Evolutionary conservation across 192 early-diverging fungal genomes (phyloP).

Genomic region (Fimicolochytrium jonesii): DNA sequence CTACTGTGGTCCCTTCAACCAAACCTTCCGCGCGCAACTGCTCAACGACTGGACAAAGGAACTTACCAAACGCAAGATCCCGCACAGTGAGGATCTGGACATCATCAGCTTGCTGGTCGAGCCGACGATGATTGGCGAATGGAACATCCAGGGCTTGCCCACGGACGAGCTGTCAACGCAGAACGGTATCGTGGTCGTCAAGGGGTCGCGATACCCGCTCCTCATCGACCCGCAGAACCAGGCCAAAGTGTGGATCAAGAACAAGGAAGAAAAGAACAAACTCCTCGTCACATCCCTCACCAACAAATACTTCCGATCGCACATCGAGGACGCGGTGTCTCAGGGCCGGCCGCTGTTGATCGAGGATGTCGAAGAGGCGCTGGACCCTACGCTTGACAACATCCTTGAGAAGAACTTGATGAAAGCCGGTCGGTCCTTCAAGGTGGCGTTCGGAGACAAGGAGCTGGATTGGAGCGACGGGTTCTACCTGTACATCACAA

Average conservation of each 20-base stretch:
- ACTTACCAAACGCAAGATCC: constrained; percentile 49
- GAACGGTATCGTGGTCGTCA: constrained; percentile 62
- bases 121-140: constrained; percentile 58
- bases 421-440: constrained; percentile 53
- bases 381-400: constrained; percentile 64
- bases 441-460: constrained; percentile 62
- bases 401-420: constrained; percentile 63
- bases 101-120: constrained; percentile 58
- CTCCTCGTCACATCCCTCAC: constrained; percentile 50
- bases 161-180: constrained; percentile 62
- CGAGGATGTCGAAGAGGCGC: constrained; percentile 61
- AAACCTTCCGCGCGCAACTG: constrained; percentile 50
- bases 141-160: constrained; percentile 66
- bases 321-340: constrained; percentile 57
- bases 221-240: constrained; percentile 64
- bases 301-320: constrained; percentile 61
- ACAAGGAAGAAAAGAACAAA: constrained; percentile 61
- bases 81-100: constrained; percentile 58
- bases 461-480: constrained; percentile 57
- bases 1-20: constrained; percentile 63
- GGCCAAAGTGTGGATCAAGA: constrained; percentile 63
- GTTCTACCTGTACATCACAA: constrained; percentile 60
- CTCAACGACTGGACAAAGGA: constrained; percentile 58
- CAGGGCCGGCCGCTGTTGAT: constrained; percentile 58
- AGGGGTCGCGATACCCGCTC: constrained; percentile 56